Evolutionary conservation across 2,329 filamentous ascomycete species (phyloP).

Genomic region (Dothideomycetes sp.): DNA sequence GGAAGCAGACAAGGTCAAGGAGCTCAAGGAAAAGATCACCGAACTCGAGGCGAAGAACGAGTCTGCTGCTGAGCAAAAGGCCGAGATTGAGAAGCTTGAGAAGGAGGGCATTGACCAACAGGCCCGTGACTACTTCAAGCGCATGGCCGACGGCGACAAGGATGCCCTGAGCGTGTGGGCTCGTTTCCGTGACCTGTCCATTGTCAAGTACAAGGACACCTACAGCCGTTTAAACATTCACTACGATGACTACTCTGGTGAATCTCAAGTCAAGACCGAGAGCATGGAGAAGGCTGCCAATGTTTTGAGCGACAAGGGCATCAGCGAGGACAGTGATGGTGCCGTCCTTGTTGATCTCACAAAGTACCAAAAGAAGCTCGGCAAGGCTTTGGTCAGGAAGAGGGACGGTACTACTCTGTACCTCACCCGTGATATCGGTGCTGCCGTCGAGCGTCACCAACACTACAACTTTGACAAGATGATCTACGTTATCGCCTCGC

Average conservation of each 20-base stretch:
- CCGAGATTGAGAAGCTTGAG: constrained; percentile 40
- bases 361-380: constrained; percentile 61
- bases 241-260: constrained; percentile 59
- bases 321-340: constrained; percentile 56
- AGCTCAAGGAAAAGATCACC: constrained; percentile 33
- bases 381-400: constrained; percentile 57
- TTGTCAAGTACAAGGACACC: constrained; percentile 55
- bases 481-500: constrained; percentile 57
- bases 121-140: constrained; percentile 62
- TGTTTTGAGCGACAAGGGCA: constrained; percentile 48
- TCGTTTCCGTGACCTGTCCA: constrained; percentile 54
- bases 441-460: constrained; percentile 53
- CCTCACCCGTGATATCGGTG: constrained; percentile 60
- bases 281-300: constrained; percentile 54
- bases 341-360: constrained; percentile 61
- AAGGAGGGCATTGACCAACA: constrained; percentile 60
- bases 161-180: constrained; percentile 53
- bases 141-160: constrained; percentile 55
- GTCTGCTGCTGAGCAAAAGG: constrained; percentile 39
- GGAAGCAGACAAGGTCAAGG: constrained; percentile 58
- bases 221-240: constrained; percentile 56
- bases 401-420: constrained; percentile 61
- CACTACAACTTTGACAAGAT: constrained; percentile 57
- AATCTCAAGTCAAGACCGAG: constrained; percentile 56
- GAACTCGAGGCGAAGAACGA: constrained; percentile 37